Conservation (phyloP, 164 flowering plant species). For the Berberis thunbergii region DNA sequence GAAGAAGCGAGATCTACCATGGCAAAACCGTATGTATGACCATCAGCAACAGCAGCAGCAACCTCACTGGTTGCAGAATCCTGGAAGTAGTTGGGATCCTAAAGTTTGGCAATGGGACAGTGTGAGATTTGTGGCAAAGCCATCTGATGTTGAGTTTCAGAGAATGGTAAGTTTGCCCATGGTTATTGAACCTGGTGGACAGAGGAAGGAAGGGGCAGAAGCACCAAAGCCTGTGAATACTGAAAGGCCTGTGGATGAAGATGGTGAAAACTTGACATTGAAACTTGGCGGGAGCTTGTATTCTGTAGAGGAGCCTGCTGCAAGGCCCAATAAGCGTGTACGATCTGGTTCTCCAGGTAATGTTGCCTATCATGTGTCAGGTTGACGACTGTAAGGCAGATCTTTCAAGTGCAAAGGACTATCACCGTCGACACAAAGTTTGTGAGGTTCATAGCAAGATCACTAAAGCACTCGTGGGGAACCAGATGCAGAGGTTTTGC, state of each 20-base stretch:
- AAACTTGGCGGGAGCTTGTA: slow-evolving; percentile 43
- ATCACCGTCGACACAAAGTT: slow-evolving; percentile 87
- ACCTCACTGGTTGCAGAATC: slow-evolving; percentile 17
- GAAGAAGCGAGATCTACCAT: slow-evolving; percentile 57
- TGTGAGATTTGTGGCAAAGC: slow-evolving; percentile 46
- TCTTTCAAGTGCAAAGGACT: slow-evolving; percentile 71
- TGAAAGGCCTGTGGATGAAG: slow-evolving; percentile 19
- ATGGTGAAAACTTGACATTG: slow-evolving; percentile 36
- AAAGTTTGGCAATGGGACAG: slow-evolving; percentile 75
- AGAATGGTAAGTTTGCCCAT: not conserved
- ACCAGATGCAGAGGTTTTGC: slow-evolving; percentile 89
- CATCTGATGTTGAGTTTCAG: slow-evolving; percentile 22
- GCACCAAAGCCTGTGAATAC: not conserved
- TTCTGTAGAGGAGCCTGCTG: slow-evolving; percentile 14
- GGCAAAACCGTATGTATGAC: slow-evolving; percentile 19
- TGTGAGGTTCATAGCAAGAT: slow-evolving; percentile 81
- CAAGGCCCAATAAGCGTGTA: slow-evolving; percentile 56
- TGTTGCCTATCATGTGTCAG: slow-evolving; percentile 69
- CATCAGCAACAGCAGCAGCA: slow-evolving; percentile 22
- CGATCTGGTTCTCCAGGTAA: slow-evolving; percentile 66
- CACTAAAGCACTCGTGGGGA: slow-evolving; percentile 61
- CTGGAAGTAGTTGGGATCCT: slow-evolving; percentile 49
- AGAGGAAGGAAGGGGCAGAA: slow-evolving; percentile 10
- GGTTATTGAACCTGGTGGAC: slow-evolving; percentile 4
- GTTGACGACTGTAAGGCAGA: slow-evolving; percentile 76